phyloP scores from a whole-genome alignment of 768 basidiomycete genomes.

The Lanmaoa rubissima region DNA sequence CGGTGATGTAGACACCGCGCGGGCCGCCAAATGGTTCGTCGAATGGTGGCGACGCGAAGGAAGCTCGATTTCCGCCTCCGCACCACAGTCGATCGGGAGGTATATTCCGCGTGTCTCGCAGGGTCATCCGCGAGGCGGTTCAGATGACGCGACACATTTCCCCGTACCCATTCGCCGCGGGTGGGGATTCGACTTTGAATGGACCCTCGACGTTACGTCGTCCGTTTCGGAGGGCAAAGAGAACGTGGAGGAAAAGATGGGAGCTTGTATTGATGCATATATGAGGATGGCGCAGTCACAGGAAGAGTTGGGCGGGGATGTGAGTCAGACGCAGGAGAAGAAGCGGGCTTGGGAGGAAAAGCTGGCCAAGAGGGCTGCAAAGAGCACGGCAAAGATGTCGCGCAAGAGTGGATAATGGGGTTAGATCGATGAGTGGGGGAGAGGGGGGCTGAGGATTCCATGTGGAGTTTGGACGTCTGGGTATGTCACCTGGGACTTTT shows the following conservation, averaged over 20 bases:
- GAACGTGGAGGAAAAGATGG: slow-evolving; percentile 65
- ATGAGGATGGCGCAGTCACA: slow-evolving; percentile 43
- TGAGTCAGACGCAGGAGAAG: slow-evolving; percentile 72
- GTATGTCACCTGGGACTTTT: slow-evolving; percentile 10
- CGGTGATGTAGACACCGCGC: slow-evolving; percentile 62
- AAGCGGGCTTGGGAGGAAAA: slow-evolving; percentile 49
- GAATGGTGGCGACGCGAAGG: slow-evolving; percentile 86
- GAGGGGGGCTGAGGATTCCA: not conserved
- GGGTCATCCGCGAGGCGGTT: not conserved
- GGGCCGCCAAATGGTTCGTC: slow-evolving; percentile 81
- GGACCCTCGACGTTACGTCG: slow-evolving; percentile 38
- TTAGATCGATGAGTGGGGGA: not conserved
- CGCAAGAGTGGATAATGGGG: slow-evolving; percentile 20
- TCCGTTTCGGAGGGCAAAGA: slow-evolving; percentile 5
- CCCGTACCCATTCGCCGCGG: slow-evolving; percentile 44
- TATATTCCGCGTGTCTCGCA: not conserved
- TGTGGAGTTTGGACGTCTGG: not conserved
- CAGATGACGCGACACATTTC: not conserved
- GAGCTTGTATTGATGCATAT: slow-evolving; percentile 60
- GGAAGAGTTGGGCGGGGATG: slow-evolving; percentile 50
- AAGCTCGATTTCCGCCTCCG: slow-evolving; percentile 51
- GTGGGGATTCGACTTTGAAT: slow-evolving; percentile 87
- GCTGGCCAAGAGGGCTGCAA: slow-evolving; percentile 37
- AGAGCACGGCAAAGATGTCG: slow-evolving; percentile 28
- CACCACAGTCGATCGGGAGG: slow-evolving; percentile 26